Percentiles rank a stretch among this genome's conserved stretches.
Conservation (phyloP, 768 basidiomycete species). For the Russula earlei region DNA sequence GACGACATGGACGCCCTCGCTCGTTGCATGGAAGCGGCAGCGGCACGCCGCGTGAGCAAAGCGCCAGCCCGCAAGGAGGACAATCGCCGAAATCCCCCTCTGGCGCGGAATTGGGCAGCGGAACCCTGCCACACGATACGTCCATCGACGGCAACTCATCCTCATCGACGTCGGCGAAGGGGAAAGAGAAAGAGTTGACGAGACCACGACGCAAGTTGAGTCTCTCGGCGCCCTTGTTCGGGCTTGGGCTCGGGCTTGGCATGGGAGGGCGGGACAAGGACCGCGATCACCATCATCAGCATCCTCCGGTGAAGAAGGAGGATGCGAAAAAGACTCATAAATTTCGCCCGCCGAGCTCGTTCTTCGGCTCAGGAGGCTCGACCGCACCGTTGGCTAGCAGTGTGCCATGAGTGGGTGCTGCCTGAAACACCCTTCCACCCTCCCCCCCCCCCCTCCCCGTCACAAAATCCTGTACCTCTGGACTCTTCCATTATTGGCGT, state of each 20-base stretch:
- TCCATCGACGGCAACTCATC: neutral
- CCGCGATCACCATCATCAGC: neutral
- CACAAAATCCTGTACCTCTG: neutral
- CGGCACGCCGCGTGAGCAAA: neutral
- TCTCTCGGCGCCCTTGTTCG: constrained; percentile 47
- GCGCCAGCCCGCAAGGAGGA: neutral
- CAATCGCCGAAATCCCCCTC: neutral
- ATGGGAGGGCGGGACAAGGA: constrained; percentile 2
- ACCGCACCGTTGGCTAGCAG: neutral
- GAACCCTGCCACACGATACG: neutral
- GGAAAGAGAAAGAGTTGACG: constrained; percentile 32
- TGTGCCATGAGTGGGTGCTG: neutral
- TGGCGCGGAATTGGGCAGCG: neutral
- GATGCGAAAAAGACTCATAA: constrained; percentile 3
- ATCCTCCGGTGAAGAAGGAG: neutral
- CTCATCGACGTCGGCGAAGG: neutral
- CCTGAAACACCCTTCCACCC: neutral
- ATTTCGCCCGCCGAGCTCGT: neutral
- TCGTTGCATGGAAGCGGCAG: constrained; percentile 11
- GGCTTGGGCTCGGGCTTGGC: constrained; percentile 32
- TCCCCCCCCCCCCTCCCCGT: neutral
- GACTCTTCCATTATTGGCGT: too few relatives aligned
- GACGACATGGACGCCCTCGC: constrained; percentile 3
- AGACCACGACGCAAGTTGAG: constrained; percentile 49
- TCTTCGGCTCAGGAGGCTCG: neutral